Conservation (phyloP, 2,329 filamentous ascomycete genomes). For the Colletotrichum endophyticum region DNA sequence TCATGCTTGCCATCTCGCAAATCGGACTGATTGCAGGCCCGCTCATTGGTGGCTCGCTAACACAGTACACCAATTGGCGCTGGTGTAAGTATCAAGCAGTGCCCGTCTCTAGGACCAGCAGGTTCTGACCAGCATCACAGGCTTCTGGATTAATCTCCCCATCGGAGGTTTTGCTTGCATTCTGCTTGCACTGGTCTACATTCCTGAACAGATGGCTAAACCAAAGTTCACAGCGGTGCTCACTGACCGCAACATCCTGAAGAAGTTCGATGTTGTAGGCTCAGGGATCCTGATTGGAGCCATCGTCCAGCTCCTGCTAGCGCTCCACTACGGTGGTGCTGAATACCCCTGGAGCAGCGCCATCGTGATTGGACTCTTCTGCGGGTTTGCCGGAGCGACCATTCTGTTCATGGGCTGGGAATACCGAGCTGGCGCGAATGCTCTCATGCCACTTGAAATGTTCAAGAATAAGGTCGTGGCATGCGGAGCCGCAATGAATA, state of each 20-base stretch:
- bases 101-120: neutral
- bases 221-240: slow-evolving; percentile 30
- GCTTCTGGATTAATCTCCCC: slow-evolving; percentile 53
- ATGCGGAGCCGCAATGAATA: slow-evolving; percentile 43
- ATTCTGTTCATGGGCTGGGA: slow-evolving; percentile 47
- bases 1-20: slow-evolving; percentile 33
- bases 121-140: slow-evolving; percentile 14
- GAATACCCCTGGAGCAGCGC: slow-evolving; percentile 43
- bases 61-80: slow-evolving; percentile 32
- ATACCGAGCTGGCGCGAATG: slow-evolving; percentile 43
- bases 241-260: slow-evolving; percentile 30
- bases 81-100: slow-evolving; percentile 34
- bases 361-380: slow-evolving; percentile 43
- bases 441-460: slow-evolving; percentile 53
- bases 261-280: slow-evolving; percentile 44
- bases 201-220: slow-evolving; percentile 40
- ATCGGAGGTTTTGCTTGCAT: slow-evolving; percentile 39
- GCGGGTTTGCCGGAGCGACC: slow-evolving; percentile 34
- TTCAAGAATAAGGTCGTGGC: slow-evolving; percentile 20
- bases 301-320: slow-evolving; percentile 46
- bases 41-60: slow-evolving; percentile 29
- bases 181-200: slow-evolving; percentile 33
- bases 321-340: slow-evolving; percentile 46
- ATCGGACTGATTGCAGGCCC: slow-evolving; percentile 52
- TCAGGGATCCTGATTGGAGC: slow-evolving; percentile 45